A percentile compares a stretch with the other conserved stretches of the same genome.
These are phyloP conservation scores for Coniochaeta hoffmannii DNA, from an alignment of 2,329 filamentous ascomycete species.

Conservation along the genomic window DNA sequence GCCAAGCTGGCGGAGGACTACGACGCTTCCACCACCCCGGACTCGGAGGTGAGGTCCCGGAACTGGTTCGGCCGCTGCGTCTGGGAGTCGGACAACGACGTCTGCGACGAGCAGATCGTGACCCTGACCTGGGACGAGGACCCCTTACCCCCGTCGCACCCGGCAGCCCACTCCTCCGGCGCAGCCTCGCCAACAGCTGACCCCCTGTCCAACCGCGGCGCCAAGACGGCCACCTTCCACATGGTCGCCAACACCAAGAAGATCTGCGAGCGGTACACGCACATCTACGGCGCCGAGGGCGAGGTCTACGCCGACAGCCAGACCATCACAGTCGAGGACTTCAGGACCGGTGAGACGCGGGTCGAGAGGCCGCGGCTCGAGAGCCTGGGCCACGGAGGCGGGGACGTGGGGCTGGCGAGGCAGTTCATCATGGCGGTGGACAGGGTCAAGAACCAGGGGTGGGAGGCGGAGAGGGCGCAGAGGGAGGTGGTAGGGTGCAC, in stretches of 20 bases:
- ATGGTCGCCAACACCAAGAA: slow-evolving; percentile 89
- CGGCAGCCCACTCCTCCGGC: slow-evolving; percentile 12
- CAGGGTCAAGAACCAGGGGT: slow-evolving; percentile 63
- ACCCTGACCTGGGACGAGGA: slow-evolving; percentile 83
- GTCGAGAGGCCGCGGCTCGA: slow-evolving; percentile 54
- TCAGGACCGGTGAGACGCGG: slow-evolving; percentile 48
- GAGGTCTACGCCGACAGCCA: slow-evolving; percentile 81
- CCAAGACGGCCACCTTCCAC: slow-evolving; percentile 85
- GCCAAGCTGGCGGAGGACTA: slow-evolving; percentile 43
- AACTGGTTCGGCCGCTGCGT: slow-evolving; percentile 95
- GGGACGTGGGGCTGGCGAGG: slow-evolving; percentile 69
- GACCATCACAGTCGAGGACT: slow-evolving; percentile 69
- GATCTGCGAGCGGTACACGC: slow-evolving; percentile 77
- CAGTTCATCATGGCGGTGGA: slow-evolving; percentile 81
- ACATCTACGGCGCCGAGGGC: slow-evolving; percentile 79
- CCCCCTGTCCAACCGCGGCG: slow-evolving; percentile 38
- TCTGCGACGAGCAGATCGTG: slow-evolving; percentile 87
- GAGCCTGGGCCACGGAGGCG: slow-evolving; percentile 61
- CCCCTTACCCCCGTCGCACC: slow-evolving; percentile 20
- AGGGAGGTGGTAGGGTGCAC: slow-evolving; percentile 70
- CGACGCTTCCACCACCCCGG: slow-evolving; percentile 33
- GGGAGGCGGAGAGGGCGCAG: slow-evolving; percentile 65
- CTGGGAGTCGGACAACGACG: slow-evolving; percentile 86
- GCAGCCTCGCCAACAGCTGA: slow-evolving; percentile 10
- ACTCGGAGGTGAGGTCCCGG: slow-evolving; percentile 37